Evolutionary conservation across 345 rosid genomes (phyloP).

Genomic region (Pistacia atlantica): DNA sequence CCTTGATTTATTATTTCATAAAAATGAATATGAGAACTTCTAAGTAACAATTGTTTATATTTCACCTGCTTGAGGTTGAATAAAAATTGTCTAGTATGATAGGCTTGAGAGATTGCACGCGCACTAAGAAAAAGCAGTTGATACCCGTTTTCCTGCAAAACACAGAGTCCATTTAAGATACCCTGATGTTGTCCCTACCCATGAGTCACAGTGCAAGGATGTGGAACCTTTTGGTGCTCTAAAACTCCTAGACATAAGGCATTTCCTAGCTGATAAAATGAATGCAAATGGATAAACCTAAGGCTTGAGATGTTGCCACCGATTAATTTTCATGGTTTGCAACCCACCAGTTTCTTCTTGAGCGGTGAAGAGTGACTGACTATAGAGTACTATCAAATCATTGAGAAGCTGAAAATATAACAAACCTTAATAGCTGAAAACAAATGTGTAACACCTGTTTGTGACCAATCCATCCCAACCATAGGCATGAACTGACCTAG

Average conservation of each 20-base stretch:
- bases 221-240: constrained; percentile 3
- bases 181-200: not conserved
- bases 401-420: constrained; percentile 11
- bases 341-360: constrained; percentile 4
- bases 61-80: constrained; percentile 89
- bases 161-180: not conserved
- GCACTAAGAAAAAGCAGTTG: constrained; percentile 93
- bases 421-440: constrained; percentile 92
- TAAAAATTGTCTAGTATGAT: constrained; percentile 79
- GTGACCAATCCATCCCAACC: constrained; percentile 95
- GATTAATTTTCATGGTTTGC: not conserved
- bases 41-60: not conserved
- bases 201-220: not conserved
- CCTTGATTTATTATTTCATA: not conserved
- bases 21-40: constrained; percentile 3
- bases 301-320: constrained; percentile 2
- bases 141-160: constrained; percentile 91
- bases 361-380: not conserved
- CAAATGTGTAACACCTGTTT: constrained; percentile 91
- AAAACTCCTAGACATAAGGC: not conserved
- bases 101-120: constrained; percentile 94
- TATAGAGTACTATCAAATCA: not conserved
- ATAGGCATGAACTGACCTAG: constrained; percentile 99
- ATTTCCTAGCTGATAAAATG: not conserved
- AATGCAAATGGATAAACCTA: constrained; percentile 8